Conservation (phyloP, 1,284 basidiomycete species). For the Neolentinus lepideus region DNA sequence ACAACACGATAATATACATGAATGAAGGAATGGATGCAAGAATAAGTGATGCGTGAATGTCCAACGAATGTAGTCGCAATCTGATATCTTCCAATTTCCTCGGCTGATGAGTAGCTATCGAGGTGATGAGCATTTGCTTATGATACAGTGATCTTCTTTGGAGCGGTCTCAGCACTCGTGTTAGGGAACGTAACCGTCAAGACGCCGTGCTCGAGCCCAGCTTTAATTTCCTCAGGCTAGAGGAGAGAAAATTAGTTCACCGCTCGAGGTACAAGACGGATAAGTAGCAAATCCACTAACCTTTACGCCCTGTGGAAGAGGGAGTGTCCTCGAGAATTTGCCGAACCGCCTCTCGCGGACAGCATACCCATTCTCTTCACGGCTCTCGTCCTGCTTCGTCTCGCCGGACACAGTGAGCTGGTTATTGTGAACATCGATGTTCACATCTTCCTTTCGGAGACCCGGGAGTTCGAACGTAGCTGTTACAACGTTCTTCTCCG, state of each 20-base stretch:
- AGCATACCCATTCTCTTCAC: conserved; percentile 24
- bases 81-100: neutral
- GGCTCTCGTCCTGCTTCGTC: conserved; percentile 15
- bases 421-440: conserved; percentile 28
- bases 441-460: conserved; percentile 29
- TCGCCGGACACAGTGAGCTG: conserved; percentile 31
- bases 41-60: neutral
- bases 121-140: conserved; percentile 3
- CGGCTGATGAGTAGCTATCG: neutral
- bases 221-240: conserved; percentile 11
- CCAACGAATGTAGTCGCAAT: neutral
- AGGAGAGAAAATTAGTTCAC: neutral
- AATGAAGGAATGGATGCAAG: neutral
- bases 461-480: conserved; percentile 39
- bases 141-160: conserved; percentile 14
- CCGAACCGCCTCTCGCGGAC: conserved; percentile 29
- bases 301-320: conserved; percentile 29
- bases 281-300: conserved; percentile 13
- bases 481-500: conserved; percentile 26
- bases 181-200: conserved; percentile 24
- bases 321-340: conserved; percentile 28
- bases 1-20: neutral
- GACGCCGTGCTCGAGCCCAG: conserved; percentile 19
- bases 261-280: neutral
- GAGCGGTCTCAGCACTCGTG: conserved; percentile 14